These are phyloP conservation scores for Diaporthe ilicicola DNA, from an alignment of 2,329 filamentous ascomycete species.

Conservation along the genomic window DNA sequence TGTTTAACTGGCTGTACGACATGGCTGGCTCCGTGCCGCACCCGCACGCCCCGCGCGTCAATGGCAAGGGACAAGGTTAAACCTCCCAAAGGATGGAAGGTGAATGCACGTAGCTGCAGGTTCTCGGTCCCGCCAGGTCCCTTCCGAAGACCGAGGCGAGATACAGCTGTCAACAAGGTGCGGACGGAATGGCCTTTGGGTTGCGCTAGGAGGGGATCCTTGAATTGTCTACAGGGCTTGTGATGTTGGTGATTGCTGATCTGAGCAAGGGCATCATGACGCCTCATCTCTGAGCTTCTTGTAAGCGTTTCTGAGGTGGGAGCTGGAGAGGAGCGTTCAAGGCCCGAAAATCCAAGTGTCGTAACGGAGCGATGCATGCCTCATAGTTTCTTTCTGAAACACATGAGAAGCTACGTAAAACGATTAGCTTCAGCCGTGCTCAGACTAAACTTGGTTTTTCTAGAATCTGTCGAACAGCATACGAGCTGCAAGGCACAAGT, in stretches of 20 bases:
- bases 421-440: slow-evolving; percentile 19
- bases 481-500: slow-evolving; percentile 35
- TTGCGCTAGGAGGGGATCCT: not conserved
- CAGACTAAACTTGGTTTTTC: not conserved
- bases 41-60: slow-evolving; percentile 25
- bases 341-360: not conserved
- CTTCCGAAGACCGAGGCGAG: slow-evolving; percentile 21
- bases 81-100: not conserved
- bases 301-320: not conserved
- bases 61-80: slow-evolving; percentile 18
- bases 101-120: slow-evolving; percentile 24
- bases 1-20: slow-evolving; percentile 29
- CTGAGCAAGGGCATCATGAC: not conserved
- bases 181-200: not conserved
- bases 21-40: slow-evolving; percentile 28
- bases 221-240: not conserved
- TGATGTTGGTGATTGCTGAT: not conserved
- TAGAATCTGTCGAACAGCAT: slow-evolving; percentile 29
- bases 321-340: not conserved
- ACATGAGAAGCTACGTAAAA: slow-evolving; percentile 9
- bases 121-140: slow-evolving; percentile 20
- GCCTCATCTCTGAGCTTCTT: not conserved
- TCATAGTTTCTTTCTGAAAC: slow-evolving; percentile 5
- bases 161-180: not conserved
- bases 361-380: slow-evolving; percentile 2